Base-by-base conservation (phyloP, 2,329 filamentous ascomycete genomes). In the Septoria linicola region DNA sequence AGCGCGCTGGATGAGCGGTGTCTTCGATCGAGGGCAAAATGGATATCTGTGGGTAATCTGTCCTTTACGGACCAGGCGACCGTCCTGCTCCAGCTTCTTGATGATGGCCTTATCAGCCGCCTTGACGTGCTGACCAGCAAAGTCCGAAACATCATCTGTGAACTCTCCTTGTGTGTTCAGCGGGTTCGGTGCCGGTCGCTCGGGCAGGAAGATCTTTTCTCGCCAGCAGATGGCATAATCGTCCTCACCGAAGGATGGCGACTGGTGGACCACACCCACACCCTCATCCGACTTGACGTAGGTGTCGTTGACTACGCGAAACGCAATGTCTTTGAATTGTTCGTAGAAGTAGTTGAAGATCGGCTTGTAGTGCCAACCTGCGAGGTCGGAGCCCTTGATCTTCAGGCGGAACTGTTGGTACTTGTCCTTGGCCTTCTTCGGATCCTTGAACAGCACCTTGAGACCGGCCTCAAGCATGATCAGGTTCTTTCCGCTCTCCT, bases 21-120 rank as follows among this genome's bases (percentile, higher is more conserved):
- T 96, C 67, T 96, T 92, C n/a, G 90, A 96, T 54, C 92, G 83
- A 74, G 88, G 90, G 71, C 92, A 96, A 81, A 92, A 92, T 16
- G 89, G 90, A 70, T 96, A 95, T 63, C 88, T 92, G 75, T 97
- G 92, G 66, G 81, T 89, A 56, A 96, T 80, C 70, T 95, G 89
- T 41, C 88, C 89, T 59, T 96, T 90, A 23, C 90, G 87, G 30
- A 96, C 79, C 44, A 96, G 68, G 47, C 89, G 83, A 11, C 87
- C 89, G 16, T 79, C 81, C 19, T 79, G 79, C 72, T 93, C 95
- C 25, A 97, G 76, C 63, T 91, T 75, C 73, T 95, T 95, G 70
- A 96, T 89, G 68, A 97, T 96, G 60, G 83, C 83, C 76, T 92
- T 95, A 70, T 96, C 92, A 6, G 92, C 92, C 54, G 83, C 83